Evolutionary conservation across 257 asterid species (phyloP).

Genomic region (Solanum rostratum): DNA sequence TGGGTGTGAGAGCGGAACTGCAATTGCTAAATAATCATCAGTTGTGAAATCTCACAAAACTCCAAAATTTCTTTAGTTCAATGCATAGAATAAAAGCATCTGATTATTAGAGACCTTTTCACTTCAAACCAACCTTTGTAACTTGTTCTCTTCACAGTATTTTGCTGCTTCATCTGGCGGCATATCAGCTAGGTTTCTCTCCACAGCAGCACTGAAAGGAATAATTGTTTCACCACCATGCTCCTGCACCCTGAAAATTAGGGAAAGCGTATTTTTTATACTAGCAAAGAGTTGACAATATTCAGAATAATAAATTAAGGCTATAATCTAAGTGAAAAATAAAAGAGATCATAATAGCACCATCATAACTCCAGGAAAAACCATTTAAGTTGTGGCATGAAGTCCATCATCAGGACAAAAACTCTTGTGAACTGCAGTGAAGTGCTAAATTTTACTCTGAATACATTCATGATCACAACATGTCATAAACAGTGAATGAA

Average conservation of each 20-base stretch:
- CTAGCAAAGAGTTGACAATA: neutral
- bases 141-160: conserved; percentile 92
- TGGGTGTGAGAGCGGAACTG: neutral
- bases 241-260: conserved; percentile 84
- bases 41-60: neutral
- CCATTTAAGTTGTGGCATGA: neutral
- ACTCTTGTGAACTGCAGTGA: neutral
- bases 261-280: neutral
- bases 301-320: neutral
- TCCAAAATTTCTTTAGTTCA: neutral
- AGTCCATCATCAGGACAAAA: neutral
- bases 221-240: conserved; percentile 90
- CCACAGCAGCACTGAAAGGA: conserved; percentile 90
- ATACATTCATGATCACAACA: neutral
- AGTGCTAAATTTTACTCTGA: neutral
- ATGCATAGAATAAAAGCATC: neutral
- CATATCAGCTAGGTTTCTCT: conserved; percentile 83
- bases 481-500: neutral
- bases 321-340: neutral
- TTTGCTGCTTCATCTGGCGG: conserved; percentile 80
- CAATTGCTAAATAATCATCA: neutral
- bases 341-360: neutral
- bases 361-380: neutral
- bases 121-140: conserved; percentile 58
- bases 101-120: neutral